These are phyloP conservation scores for Coemansia sp. DNA, from an alignment of 192 early-diverging fungal species.

Conservation along the genomic window DNA sequence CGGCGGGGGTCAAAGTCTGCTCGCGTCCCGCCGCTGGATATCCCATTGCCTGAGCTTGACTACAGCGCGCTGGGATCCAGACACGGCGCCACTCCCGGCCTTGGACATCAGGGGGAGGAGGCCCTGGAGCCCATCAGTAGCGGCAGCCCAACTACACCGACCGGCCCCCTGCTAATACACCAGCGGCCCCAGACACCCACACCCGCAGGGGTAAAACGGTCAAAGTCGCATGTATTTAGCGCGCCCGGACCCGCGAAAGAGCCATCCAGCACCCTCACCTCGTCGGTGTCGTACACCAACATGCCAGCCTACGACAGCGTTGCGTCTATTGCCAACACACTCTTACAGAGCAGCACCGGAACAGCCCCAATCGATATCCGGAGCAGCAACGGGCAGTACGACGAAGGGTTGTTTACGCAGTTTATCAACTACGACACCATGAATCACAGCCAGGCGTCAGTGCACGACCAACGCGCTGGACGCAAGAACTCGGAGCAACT, in stretches of 20 bases:
- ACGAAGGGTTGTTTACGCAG: constrained; percentile 37
- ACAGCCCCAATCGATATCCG: no score
- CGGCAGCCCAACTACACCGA: neutral
- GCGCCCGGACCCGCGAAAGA: neutral
- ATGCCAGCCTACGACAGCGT: neutral
- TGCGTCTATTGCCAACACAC: neutral
- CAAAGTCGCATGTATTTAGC: constrained; percentile 19
- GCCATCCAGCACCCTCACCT: neutral
- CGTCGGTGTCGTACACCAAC: neutral
- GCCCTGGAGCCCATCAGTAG: no score
- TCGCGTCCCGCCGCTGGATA: neutral
- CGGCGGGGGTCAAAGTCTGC: neutral
- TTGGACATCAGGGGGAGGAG: no score
- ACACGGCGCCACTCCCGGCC: no score
- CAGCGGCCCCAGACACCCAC: neutral
- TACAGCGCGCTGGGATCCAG: no score
- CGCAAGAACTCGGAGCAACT: constrained; percentile 2
- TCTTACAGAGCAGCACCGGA: neutral
- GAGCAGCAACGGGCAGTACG: constrained; percentile 1
- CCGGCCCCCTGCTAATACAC: neutral
- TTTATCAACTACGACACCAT: constrained; percentile 29
- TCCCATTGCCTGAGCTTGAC: no score
- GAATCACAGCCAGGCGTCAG: neutral
- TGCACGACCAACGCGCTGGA: neutral
- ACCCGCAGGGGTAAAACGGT: constrained; percentile 4